Conservation (phyloP, 345 rosid species). For the Citrus trifoliata region DNA sequence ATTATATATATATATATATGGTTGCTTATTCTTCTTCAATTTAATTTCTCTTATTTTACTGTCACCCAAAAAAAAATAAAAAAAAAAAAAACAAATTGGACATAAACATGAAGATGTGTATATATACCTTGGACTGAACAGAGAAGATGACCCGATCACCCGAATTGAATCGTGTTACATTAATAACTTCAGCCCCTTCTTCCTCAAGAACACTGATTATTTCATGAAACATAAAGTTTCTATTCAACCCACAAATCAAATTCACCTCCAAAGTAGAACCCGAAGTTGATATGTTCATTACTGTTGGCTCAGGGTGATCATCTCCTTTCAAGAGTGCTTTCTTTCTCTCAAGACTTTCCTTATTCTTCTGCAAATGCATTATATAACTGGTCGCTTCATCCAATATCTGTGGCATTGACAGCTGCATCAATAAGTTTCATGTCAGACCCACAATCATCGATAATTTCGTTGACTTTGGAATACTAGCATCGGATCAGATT, state of each 20-base stretch:
- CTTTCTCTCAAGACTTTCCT: slow-evolving; percentile 1
- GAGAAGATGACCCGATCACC: slow-evolving; percentile 21
- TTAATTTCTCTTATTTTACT: too few relatives aligned
- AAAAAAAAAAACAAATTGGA: too few relatives aligned
- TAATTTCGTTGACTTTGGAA: too few relatives aligned
- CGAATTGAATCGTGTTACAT: slow-evolving; percentile 1
- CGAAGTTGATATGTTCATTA: slow-evolving; percentile 12
- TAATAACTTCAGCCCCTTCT: slow-evolving; percentile 31
- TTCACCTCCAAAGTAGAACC: slow-evolving; percentile 21
- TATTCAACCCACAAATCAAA: slow-evolving; percentile 15
- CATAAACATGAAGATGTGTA: not conserved
- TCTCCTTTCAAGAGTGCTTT: not conserved
- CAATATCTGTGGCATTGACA: not conserved
- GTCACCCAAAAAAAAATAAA: too few relatives aligned
- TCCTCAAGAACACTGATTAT: slow-evolving; percentile 26
- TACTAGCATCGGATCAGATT: too few relatives aligned
- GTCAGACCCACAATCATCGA: not conserved
- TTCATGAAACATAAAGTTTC: slow-evolving; percentile 18
- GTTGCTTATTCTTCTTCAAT: too few relatives aligned
- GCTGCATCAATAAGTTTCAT: not conserved
- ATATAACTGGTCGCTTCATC: not conserved
- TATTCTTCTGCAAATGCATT: not conserved
- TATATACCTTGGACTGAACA: slow-evolving; percentile 20
- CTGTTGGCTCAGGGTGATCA: not conserved
- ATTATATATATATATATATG: too few relatives aligned